Evolutionary conservation across 805 yeast species (phyloP), one percentile per base, ranked within the genome.

Genomic region (Wickerhamiella spandovensis): DNA sequence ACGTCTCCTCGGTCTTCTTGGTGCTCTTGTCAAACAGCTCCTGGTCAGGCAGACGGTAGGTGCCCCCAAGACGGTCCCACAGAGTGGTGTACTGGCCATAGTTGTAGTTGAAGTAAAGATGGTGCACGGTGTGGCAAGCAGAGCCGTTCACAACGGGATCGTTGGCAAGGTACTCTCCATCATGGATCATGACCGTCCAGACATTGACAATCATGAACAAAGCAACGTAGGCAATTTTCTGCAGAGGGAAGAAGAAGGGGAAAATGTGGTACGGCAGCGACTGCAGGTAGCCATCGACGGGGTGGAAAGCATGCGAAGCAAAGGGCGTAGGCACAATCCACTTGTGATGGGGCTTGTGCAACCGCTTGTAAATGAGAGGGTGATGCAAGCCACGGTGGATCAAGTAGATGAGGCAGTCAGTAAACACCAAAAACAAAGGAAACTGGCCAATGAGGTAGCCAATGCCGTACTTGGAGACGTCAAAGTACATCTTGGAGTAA

Each of bases 131-230:
- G 71, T 92, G 98, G 68, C 97, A 90, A 5, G 98, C 98, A 17
- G 97, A 89, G 61, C 98, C 98, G 68, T 92, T 92, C 57, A 92
- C 83, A 52, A 87, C 77, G 6, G 97, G 95, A 66, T 88, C 95
- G 67, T 86, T 84, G 43, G 95, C 84, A 73, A 90, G 67, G 67
- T 88, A 92, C 65, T 89, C 92, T 57, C 98, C 98, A 64, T 92
- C 98, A 68, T 92, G 98, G 64, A 92, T 92, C 92, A 90, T 84
- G 43, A 92, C 95, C 13, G 98, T 86, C 98, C 98, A 92, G 66
- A 90, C 82, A 69, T 92, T 90, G 56, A 92, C 96, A 68, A 88
- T 82, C 0, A 90, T 80, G 72, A 92, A 92, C 56, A 92, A 72
- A 17, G 78, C 58, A 63, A 92, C 74, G 67, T 90, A 92, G 21